A percentile compares a stretch with the other conserved stretches of the same genome.
Conservation (phyloP, 495 filamentous ascomycete genomes). For the Penicillium bovifimosum region DNA sequence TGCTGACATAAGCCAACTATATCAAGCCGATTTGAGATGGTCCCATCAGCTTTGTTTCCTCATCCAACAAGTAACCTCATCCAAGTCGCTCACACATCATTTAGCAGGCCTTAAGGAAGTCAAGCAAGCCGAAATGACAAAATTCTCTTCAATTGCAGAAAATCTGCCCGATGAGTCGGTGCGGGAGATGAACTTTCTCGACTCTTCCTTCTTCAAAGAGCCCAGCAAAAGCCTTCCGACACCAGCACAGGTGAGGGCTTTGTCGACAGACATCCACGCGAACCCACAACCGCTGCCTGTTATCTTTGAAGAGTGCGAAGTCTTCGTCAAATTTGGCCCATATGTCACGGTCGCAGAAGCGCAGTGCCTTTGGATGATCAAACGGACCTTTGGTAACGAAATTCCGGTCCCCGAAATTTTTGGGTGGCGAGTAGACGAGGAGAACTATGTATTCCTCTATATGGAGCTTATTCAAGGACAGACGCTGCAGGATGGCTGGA, state of each 20-base stretch:
- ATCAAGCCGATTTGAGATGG: too few relatives aligned
- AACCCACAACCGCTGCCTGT: slow-evolving; percentile 20
- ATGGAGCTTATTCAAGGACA: slow-evolving; percentile 37
- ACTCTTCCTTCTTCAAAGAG: slow-evolving; percentile 24
- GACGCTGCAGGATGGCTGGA: slow-evolving; percentile 34
- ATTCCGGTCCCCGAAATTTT: slow-evolving; percentile 46
- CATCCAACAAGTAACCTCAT: too few relatives aligned
- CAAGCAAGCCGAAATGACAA: not conserved
- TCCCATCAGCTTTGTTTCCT: too few relatives aligned
- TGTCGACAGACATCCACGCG: slow-evolving; percentile 11
- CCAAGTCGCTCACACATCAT: not conserved
- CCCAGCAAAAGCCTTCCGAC: slow-evolving; percentile 15
- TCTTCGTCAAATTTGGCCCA: slow-evolving; percentile 44
- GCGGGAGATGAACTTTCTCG: slow-evolving; percentile 19
- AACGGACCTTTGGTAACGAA: slow-evolving; percentile 23
- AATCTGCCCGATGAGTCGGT: slow-evolving; percentile 9
- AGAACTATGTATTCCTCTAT: slow-evolving; percentile 42
- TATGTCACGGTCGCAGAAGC: slow-evolving; percentile 37
- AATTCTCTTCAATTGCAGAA: not conserved
- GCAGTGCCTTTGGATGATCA: slow-evolving; percentile 39
- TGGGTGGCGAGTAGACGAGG: slow-evolving; percentile 39
- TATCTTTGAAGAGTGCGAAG: slow-evolving; percentile 30
- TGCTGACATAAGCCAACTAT: too few relatives aligned
- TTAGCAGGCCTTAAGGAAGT: not conserved
- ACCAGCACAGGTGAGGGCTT: slow-evolving; percentile 19